Percentiles rank a stretch among this genome's conserved stretches.
These are phyloP conservation scores for Eucalyptus coolabah DNA, from an alignment of 345 rosid genomes.

Conservation along the genomic window DNA sequence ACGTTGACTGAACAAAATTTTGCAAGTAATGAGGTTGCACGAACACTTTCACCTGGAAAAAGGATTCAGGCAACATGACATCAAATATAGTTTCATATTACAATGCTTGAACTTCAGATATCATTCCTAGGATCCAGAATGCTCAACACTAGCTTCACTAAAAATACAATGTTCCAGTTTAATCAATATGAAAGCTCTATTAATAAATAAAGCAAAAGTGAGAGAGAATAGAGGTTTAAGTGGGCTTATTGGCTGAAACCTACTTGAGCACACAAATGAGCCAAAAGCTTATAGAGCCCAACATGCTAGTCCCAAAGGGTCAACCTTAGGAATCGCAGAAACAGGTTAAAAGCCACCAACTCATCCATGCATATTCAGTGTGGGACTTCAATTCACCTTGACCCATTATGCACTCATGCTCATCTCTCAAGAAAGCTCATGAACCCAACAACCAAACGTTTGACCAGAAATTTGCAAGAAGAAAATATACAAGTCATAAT, in stretches of 20 bases:
- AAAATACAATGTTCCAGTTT: neutral
- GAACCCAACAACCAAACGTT: neutral
- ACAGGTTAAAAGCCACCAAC: neutral
- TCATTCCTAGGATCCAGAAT: neutral
- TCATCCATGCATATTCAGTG: neutral
- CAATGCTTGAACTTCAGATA: neutral
- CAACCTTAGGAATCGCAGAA: neutral
- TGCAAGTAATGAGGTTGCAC: constrained; percentile 69
- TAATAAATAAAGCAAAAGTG: neutral
- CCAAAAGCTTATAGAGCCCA: neutral
- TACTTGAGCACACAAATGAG: neutral
- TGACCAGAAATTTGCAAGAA: neutral
- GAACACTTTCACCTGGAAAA: neutral
- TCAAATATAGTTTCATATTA: neutral
- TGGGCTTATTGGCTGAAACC: neutral
- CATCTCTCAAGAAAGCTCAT: neutral
- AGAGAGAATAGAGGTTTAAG: neutral
- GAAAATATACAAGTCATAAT: neutral
- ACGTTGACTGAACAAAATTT: constrained; percentile 85
- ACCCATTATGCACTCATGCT: neutral
- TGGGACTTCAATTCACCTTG: neutral
- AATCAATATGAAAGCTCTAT: neutral
- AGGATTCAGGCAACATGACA: neutral
- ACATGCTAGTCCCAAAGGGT: neutral
- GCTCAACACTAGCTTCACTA: neutral